These are phyloP conservation scores for Colletotrichum acutatum DNA, from an alignment of 2,329 filamentous ascomycete species.

Conservation along the genomic window DNA sequence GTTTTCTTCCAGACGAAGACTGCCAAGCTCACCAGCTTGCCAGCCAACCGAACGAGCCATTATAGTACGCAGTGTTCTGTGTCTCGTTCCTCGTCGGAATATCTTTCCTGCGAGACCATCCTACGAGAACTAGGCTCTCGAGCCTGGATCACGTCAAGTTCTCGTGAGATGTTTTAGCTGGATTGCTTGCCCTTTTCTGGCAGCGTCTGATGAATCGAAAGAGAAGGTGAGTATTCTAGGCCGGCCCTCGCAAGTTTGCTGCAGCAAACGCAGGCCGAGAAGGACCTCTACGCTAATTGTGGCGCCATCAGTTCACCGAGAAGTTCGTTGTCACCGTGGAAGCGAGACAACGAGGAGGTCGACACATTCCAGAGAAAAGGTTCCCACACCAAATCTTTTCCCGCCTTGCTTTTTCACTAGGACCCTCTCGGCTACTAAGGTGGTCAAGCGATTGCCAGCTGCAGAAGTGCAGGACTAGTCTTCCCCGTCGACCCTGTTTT, in stretches of 20 bases:
- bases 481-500: background rate
- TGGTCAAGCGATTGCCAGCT: conserved; percentile 9
- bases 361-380: conserved; percentile 19
- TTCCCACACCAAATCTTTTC: conserved; percentile 27
- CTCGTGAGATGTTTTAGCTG: background rate
- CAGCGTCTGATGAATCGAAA: background rate
- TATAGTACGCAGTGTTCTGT: background rate
- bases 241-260: background rate
- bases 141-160: background rate
- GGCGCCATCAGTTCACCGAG: conserved; percentile 19
- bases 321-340: conserved; percentile 28
- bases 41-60: background rate
- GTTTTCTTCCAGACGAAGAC: background rate
- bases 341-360: conserved; percentile 26
- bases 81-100: background rate
- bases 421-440: background rate
- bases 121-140: background rate
- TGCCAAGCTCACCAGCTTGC: background rate
- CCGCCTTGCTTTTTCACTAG: conserved; percentile 16
- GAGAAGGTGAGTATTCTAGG: conserved; percentile 1
- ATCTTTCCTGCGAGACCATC: background rate
- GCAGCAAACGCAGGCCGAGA: conserved; percentile 4
- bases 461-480: background rate
- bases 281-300: conserved; percentile 4
- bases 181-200: background rate